Conservation (phyloP, 805 yeast species). For the Wickerhamomyces chambardii region DNA sequence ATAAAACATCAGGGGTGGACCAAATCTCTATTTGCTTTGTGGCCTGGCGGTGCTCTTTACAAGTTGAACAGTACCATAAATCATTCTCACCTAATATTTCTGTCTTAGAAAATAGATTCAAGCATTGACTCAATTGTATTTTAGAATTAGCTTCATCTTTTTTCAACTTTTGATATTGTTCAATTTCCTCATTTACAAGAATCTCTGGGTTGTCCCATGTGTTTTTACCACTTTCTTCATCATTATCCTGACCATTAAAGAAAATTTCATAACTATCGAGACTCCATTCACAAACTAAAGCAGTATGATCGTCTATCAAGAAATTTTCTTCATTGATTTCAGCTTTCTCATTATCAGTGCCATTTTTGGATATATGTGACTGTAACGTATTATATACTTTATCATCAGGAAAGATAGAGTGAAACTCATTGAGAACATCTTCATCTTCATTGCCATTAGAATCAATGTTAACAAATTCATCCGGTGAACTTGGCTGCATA, state of each 20-base stretch:
- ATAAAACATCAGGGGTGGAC: slow-evolving; percentile 87
- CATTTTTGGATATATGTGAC: not conserved
- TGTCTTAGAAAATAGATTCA: slow-evolving; percentile 64
- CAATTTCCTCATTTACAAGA: slow-evolving; percentile 47
- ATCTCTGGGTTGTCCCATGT: slow-evolving; percentile 47
- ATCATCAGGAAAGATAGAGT: too few relatives aligned
- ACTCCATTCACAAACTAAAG: slow-evolving; percentile 64
- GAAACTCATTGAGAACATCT: too few relatives aligned
- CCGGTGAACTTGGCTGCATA: not conserved
- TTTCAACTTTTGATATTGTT: slow-evolving; percentile 27
- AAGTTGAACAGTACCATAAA: slow-evolving; percentile 87
- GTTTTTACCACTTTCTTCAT: slow-evolving; percentile 36
- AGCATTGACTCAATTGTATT: slow-evolving; percentile 73
- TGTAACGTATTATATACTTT: not conserved
- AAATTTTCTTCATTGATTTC: too few relatives aligned
- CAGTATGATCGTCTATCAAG: slow-evolving; percentile 23
- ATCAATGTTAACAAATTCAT: too few relatives aligned
- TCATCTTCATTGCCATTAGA: not conserved
- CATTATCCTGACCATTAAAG: slow-evolving; percentile 41
- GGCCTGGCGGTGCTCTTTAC: slow-evolving; percentile 86
- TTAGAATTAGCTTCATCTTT: slow-evolving; percentile 35
- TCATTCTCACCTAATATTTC: slow-evolving; percentile 86
- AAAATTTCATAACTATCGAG: slow-evolving; percentile 35
- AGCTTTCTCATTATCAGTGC: not conserved
- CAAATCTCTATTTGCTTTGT: slow-evolving; percentile 86